Evolutionary conservation across 2,329 filamentous ascomycete genomes (phyloP), one percentile per base, ranked within the genome.

Genomic region (Paecilomyces fulvus): DNA sequence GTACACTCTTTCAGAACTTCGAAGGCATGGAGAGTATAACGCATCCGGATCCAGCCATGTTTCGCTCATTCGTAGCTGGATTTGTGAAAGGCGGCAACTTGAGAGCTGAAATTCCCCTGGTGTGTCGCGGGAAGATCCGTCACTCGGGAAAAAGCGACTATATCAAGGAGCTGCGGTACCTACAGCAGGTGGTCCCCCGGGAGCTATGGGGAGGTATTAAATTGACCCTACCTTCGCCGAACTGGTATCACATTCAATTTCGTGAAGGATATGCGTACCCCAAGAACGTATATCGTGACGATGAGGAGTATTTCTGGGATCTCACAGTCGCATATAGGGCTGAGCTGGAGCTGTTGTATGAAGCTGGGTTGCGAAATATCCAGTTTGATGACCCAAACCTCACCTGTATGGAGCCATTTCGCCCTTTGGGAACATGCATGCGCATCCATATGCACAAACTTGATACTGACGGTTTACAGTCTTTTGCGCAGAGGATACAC

Each of bases 401-500:
- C 68, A 80, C 82, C 83, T 82, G 33, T 37, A 37, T 37, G 33
- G 25, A 28, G 4, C 25, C 25, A 28, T 28, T 28, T 37, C 12
- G 12, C 3, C 12, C 33, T 37, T n/a, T n/a, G 30, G 10, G 9
- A 31, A 31, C 30, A 30, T 30, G 30, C 21, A 3, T 21, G 21
- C 21, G 21, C 21, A 21, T 21, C 11, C 30, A 8, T 30, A 14
- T 33, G 4, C 11, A 14, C 9, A 14, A 33, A 33, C 1, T n/a
- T 37, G 17, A 37, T n/a, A n/a, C 33, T 37, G 12, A 37, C 2
- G n/a, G 12, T n/a, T 14, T 37, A n/a, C 17, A 37, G 33, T 87
- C 69, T 87, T 88, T 69, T 87, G 85, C 71, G 85, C 81, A n/a
- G 75, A 85, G 58, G 80, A 83, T 65, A 87, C 87, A 79, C 79